These are phyloP conservation scores for Coemansia javaensis DNA, from an alignment of 192 early-diverging fungal species.

Conservation along the genomic window DNA sequence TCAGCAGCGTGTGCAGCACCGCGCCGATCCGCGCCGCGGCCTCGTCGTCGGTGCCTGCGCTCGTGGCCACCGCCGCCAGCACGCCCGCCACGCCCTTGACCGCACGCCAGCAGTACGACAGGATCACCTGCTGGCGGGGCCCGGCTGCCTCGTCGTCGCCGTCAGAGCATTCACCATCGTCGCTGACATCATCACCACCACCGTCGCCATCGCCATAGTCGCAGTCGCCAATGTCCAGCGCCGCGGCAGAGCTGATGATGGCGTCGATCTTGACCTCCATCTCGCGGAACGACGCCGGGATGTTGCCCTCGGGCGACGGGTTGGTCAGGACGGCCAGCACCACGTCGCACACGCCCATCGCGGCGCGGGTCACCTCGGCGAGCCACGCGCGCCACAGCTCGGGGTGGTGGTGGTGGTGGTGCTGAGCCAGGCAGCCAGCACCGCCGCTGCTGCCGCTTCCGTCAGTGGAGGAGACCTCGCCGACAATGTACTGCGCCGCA, in stretches of 20 bases:
- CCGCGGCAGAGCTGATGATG: constrained; percentile 28
- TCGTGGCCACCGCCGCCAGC: constrained; percentile 41
- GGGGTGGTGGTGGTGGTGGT: too few relatives aligned
- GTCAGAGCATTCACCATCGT: constrained; percentile 30
- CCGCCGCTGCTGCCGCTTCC: too few relatives aligned
- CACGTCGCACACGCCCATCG: constrained; percentile 53
- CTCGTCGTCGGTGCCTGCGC: constrained; percentile 12
- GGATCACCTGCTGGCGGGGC: constrained; percentile 76
- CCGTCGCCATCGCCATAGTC: constrained; percentile 1
- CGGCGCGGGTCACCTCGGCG: constrained; percentile 41
- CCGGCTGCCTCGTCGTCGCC: constrained; percentile 32
- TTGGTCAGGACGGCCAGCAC: constrained; percentile 70
- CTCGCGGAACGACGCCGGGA: constrained; percentile 74
- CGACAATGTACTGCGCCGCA: constrained; percentile 57
- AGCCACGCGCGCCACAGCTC: constrained; percentile 54
- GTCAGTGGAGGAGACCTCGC: too few relatives aligned
- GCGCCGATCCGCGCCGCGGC: constrained; percentile 43
- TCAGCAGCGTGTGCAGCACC: constrained; percentile 54
- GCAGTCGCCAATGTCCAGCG: neutral
- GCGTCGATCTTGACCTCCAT: constrained; percentile 52
- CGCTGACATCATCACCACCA: constrained; percentile 35
- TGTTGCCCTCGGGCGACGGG: constrained; percentile 84
- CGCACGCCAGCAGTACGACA: constrained; percentile 89
- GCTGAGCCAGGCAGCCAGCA: too few relatives aligned
- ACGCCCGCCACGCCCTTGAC: constrained; percentile 79